phyloP scores from a whole-genome alignment of 2,329 filamentous ascomycete species.

The Exophiala viscosa region DNA sequence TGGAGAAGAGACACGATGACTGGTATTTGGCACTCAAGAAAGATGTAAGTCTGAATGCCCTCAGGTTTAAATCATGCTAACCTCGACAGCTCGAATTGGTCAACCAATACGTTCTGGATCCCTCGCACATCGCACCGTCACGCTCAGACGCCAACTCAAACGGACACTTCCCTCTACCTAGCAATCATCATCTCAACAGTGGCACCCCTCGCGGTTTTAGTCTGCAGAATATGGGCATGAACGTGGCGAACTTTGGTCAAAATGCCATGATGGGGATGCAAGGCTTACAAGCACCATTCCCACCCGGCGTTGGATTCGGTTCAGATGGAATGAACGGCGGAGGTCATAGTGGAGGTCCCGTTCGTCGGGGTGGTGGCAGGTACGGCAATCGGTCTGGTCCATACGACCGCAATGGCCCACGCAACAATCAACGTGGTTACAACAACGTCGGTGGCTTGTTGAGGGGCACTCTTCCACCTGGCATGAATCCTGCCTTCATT shows the following conservation, averaged over 20 bases:
- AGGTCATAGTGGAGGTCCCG: conserved; percentile 58
- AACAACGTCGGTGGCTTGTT: conserved; percentile 34
- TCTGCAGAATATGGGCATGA: conserved; percentile 60
- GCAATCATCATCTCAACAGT: conserved; percentile 64
- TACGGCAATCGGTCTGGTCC: conserved; percentile 65
- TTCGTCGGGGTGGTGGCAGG: conserved; percentile 64
- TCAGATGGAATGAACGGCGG: conserved; percentile 47
- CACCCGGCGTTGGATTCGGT: conserved; percentile 39
- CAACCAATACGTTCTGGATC: conserved; percentile 91
- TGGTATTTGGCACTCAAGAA: conserved; percentile 77
- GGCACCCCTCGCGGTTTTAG: conserved; percentile 93
- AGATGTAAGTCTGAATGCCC: conserved; percentile 61
- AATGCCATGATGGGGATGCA: conserved; percentile 35
- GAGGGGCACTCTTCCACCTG: conserved; percentile 37
- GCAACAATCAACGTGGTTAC: conserved; percentile 32
- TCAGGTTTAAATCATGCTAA: conserved; percentile 33
- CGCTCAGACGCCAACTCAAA: conserved; percentile 93
- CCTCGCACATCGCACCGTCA: conserved; percentile 88
- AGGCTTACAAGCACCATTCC: conserved; percentile 34
- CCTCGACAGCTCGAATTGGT: conserved; percentile 71
- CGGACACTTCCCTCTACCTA: conserved; percentile 83
- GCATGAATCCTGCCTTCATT: conserved; percentile 43
- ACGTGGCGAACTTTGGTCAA: conserved; percentile 55
- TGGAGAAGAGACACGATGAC: conserved; percentile 90
- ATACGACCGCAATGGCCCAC: conserved; percentile 53